Conservation (phyloP, 441 rosid genomes). For the Syzygium malaccense region DNA sequence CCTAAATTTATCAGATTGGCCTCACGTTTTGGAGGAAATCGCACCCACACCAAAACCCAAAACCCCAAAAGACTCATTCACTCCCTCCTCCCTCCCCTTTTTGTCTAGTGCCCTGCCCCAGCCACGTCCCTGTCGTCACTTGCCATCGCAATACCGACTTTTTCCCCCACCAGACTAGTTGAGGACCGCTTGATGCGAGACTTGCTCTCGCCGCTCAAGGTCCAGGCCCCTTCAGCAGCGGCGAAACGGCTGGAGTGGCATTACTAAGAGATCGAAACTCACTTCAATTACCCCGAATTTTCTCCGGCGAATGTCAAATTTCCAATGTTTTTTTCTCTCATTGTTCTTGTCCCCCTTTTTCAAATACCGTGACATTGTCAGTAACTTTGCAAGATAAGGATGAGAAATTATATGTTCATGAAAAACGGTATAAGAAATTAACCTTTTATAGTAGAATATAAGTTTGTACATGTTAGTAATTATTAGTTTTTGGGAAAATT, state of each 20-base stretch:
- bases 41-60: no score
- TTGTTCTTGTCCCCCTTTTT: background rate
- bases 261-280: fast-evolving
- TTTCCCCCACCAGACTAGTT: background rate
- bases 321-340: background rate
- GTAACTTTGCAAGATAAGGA: background rate
- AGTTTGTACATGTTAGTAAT: background rate
- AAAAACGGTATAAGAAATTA: background rate
- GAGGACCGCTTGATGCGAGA: background rate
- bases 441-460: background rate
- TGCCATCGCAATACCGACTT: fast-evolving
- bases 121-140: fast-evolving
- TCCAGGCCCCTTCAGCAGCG: background rate
- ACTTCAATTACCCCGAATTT: background rate
- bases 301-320: background rate
- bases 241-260: fast-evolving
- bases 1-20: background rate
- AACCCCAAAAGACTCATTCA: background rate
- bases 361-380: background rate
- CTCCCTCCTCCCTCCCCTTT: background rate
- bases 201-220: background rate
- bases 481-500: background rate
- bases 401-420: background rate
- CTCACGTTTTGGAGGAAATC: background rate
- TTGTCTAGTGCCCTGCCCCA: fast-evolving